Base-by-base conservation (phyloP, 805 yeast genomes). In the Wickerhamomyces tratensis region DNA sequence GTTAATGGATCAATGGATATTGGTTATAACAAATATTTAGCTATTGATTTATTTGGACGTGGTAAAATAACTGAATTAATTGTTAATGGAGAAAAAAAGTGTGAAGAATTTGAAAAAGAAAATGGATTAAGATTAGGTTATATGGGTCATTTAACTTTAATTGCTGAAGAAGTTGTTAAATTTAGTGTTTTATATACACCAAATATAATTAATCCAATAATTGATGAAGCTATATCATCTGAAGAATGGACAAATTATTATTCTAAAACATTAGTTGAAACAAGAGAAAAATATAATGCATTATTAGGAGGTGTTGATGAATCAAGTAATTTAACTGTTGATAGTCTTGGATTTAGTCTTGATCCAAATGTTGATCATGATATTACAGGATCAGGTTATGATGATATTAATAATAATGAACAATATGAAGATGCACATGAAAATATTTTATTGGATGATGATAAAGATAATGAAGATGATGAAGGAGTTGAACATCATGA, bases 141-240 rank as follows among this genome's bases (percentile, higher is more conserved):
- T 58, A 88, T 89, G 87, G 98, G 98, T n/a, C 98, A 93, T 59
- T 65, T 93, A 49, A 87, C 95, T 7, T 67, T 93, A 41, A 86
- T 93, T 43, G 88, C 96, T 41, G 98, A 93, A 59, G 98, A 93
- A 59, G 88, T 93, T 38, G 96, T 88, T 39, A 93, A 93, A 59
- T 93, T 93, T 60, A 65, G 71, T 6, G 58, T 59, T 2, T 36
- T 54, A 5, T 54, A 53, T 25, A 54, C 58, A 26, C 58, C 58
- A 38, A 47, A 42, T 11, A 36, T 54, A 2, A 49, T 56, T 35
- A 58, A 74, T 42, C 58, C 58, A 36, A 52, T 57, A 14, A 57
- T 63, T 6, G 46, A 60, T 15, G 61, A 63, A 39, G 76, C 76
- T 12, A 50, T 53, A 25, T 51, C 59, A 9, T 49, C 59, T 8